phyloP scores from a whole-genome alignment of 2,329 filamentous ascomycete genomes.

The Verticillium klebahnii region DNA sequence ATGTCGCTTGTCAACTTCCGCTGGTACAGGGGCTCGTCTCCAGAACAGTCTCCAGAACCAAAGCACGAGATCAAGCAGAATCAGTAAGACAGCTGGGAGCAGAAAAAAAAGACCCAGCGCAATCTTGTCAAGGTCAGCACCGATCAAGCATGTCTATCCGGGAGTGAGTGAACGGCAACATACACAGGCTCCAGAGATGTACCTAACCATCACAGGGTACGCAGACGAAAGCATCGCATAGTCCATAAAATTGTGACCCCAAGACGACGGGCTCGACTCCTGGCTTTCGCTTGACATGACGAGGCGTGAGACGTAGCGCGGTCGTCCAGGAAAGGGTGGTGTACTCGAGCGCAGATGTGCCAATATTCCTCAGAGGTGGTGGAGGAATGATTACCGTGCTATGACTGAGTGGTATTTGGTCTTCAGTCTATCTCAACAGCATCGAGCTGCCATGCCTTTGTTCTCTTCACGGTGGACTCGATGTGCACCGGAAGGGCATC shows the following conservation, averaged over 20 bases:
- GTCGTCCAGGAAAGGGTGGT: not conserved
- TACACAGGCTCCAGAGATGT: conserved; percentile 34
- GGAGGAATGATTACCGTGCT: not conserved
- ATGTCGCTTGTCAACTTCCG: not conserved
- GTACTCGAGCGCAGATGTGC: not conserved
- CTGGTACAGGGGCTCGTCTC: not conserved
- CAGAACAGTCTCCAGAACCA: conserved; percentile 46
- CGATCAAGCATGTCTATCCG: not conserved
- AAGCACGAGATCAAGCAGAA: conserved; percentile 46
- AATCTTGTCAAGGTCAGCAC: conserved; percentile 23
- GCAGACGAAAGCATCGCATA: conserved; percentile 7
- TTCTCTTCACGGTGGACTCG: not conserved
- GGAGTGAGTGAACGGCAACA: conserved; percentile 9
- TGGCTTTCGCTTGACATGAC: conserved; percentile 19
- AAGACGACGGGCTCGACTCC: conserved; percentile 2
- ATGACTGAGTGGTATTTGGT: not conserved
- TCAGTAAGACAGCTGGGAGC: conserved; percentile 40
- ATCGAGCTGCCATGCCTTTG: not conserved
- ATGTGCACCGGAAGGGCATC: not conserved
- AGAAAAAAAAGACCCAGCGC: conserved; percentile 40
- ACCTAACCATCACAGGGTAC: conserved; percentile 27
- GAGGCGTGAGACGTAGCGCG: not conserved
- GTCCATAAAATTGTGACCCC: conserved; percentile 11
- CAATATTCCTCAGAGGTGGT: not conserved
- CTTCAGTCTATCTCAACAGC: not conserved